Evolutionary conservation across 768 basidiomycete genomes (phyloP).

Genomic region (Hirschioporus abietinus): DNA sequence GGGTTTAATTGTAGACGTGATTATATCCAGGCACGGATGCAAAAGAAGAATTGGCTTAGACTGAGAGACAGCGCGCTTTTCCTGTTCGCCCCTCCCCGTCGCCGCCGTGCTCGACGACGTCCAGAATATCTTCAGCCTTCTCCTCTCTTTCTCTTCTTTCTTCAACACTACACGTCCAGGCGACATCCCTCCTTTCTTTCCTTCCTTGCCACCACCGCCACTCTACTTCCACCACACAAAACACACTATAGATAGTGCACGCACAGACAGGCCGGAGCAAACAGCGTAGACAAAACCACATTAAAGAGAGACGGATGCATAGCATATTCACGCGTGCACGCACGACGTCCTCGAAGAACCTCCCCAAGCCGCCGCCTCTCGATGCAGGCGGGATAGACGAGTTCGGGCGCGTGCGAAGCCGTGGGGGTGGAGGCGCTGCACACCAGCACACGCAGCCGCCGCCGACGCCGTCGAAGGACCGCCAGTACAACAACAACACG

Average conservation of each 20-base stretch:
- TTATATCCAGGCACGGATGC: neutral
- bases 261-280: too few species aligned
- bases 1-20: neutral
- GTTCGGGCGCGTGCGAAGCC: constrained; percentile 57
- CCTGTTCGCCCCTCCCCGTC: neutral
- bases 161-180: neutral
- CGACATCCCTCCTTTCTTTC: neutral
- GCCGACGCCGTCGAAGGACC: constrained; percentile 16
- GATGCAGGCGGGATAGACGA: constrained; percentile 42
- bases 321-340: constrained; percentile 69
- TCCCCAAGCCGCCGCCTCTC: constrained; percentile 11
- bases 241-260: too few species aligned
- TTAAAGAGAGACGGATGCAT: constrained; percentile 43
- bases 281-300: too few species aligned
- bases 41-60: neutral
- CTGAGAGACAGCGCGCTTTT: neutral
- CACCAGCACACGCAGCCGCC: constrained; percentile 14
- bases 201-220: neutral
- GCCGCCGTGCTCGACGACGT: neutral
- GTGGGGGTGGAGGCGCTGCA: constrained; percentile 28
- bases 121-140: neutral
- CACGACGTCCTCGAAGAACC: constrained; percentile 46
- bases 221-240: neutral
- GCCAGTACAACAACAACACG: constrained; percentile 19
- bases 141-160: constrained; percentile 7